phyloP scores from a whole-genome alignment of 2,329 filamentous ascomycete genomes.

The Claviceps capensis region DNA sequence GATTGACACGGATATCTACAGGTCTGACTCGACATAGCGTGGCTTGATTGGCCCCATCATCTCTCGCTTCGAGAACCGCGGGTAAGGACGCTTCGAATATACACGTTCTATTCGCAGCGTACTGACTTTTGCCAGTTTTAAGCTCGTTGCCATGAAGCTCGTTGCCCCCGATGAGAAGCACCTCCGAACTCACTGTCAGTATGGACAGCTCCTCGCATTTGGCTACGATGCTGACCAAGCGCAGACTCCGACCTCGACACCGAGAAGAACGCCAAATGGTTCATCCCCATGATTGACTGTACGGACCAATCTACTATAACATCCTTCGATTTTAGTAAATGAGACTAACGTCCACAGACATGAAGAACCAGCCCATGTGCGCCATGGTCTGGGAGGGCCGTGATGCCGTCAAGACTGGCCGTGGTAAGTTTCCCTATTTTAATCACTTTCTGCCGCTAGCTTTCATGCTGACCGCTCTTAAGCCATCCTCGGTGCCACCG shows the following conservation, averaged over 20 bases:
- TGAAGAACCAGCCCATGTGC: constrained; percentile 52
- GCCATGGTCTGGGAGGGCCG: constrained; percentile 99
- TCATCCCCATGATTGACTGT: constrained; percentile 87
- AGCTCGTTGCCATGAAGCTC: constrained; percentile 97
- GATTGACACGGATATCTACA: neutral
- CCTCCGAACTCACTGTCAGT: constrained; percentile 87
- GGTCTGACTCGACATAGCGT: constrained; percentile 43
- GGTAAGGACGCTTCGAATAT: constrained; percentile 35
- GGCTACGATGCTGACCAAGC: constrained; percentile 13
- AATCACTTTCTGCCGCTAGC: neutral
- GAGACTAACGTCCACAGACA: constrained; percentile 1
- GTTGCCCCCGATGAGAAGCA: constrained; percentile 78
- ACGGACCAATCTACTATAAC: constrained; percentile 23
- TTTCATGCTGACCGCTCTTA: constrained; percentile 6
- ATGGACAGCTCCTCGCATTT: constrained; percentile 2
- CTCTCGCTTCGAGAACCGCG: constrained; percentile 93
- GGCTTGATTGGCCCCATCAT: constrained; percentile 97
- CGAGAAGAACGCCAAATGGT: constrained; percentile 78
- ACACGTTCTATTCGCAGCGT: neutral
- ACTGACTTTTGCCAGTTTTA: constrained; percentile 40
- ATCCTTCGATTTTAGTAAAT: neutral
- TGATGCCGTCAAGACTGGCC: constrained; percentile 98
- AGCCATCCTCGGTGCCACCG: constrained; percentile 96
- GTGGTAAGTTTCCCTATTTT: constrained; percentile 41
- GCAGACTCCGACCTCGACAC: constrained; percentile 60